phyloP scores from a whole-genome alignment of 2,329 filamentous ascomycete species.

The Cladophialophora chaetospira region DNA sequence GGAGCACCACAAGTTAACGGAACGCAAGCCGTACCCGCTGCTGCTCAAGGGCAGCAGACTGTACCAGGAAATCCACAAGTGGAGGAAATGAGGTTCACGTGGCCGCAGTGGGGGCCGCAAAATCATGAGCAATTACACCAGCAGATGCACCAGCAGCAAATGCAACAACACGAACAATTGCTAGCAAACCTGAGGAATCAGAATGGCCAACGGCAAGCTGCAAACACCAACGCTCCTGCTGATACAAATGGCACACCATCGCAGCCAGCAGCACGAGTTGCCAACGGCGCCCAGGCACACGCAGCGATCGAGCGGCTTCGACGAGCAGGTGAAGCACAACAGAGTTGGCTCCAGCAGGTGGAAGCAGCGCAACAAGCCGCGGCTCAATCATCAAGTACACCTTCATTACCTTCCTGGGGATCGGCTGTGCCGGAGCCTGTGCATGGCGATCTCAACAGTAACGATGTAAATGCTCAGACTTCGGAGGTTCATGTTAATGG shows the following conservation, averaged over 20 bases:
- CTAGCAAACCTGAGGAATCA: background rate
- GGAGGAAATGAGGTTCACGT: background rate
- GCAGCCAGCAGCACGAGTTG: too few species aligned
- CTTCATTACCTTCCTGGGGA: slow-evolving; percentile 22
- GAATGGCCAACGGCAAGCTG: background rate
- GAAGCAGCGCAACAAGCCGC: background rate
- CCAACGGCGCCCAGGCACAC: too few species aligned
- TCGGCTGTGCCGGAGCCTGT: background rate
- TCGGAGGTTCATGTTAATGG: slow-evolving; percentile 5
- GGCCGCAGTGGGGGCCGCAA: background rate
- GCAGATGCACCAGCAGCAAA: background rate
- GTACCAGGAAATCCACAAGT: background rate
- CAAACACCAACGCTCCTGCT: too few species aligned
- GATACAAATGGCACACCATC: too few species aligned
- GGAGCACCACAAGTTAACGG: slow-evolving; percentile 3
- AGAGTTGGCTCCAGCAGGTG: too few species aligned
- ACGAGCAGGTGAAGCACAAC: background rate
- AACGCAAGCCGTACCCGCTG: background rate
- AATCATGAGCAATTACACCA: background rate
- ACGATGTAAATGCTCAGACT: background rate
- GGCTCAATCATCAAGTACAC: background rate
- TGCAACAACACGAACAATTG: background rate
- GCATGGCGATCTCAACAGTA: background rate
- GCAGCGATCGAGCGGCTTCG: too few species aligned
- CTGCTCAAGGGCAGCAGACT: slow-evolving; percentile 1